These are phyloP conservation scores for Acanthamoeba culbertsoni DNA, from an alignment of 208 protist species.

Conservation along the genomic window DNA sequence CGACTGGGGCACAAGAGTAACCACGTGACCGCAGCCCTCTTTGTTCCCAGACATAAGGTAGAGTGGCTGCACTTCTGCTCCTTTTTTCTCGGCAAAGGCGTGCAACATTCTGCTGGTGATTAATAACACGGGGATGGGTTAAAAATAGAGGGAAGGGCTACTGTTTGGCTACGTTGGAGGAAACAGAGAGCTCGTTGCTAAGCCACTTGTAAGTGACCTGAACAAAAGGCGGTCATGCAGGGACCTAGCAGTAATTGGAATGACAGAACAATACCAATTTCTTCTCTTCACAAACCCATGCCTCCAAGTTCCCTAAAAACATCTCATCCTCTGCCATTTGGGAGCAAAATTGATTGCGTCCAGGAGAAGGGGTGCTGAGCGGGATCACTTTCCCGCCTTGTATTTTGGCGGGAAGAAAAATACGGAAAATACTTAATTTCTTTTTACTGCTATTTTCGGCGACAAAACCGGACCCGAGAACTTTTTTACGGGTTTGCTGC, in stretches of 20 bases:
- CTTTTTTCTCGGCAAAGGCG: slow-evolving; percentile 50
- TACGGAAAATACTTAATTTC: too few species aligned
- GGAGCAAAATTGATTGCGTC: background rate
- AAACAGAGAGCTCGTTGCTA: slow-evolving; percentile 29
- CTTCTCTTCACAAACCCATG: slow-evolving; percentile 57
- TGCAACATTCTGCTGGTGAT: slow-evolving; percentile 32
- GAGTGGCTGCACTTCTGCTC: slow-evolving; percentile 1
- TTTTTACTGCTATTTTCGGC: too few species aligned
- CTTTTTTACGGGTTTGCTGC: too few species aligned
- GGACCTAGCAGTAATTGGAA: background rate
- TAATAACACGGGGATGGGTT: background rate
- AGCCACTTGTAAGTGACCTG: slow-evolving; percentile 59
- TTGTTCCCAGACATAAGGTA: slow-evolving; percentile 46
- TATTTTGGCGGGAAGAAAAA: too few species aligned
- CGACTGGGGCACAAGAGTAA: slow-evolving; percentile 21
- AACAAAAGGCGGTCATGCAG: background rate
- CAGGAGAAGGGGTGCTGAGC: background rate
- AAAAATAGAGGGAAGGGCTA: background rate
- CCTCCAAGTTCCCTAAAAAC: slow-evolving; percentile 34
- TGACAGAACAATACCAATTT: background rate
- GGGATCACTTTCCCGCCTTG: too few species aligned
- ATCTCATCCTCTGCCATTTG: slow-evolving; percentile 63
- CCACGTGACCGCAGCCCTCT: background rate
- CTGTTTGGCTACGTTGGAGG: slow-evolving; percentile 54
- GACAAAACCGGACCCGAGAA: too few species aligned